phyloP scores from a whole-genome alignment of 2,329 filamentous ascomycete genomes.

The Whalleya microplaca region DNA sequence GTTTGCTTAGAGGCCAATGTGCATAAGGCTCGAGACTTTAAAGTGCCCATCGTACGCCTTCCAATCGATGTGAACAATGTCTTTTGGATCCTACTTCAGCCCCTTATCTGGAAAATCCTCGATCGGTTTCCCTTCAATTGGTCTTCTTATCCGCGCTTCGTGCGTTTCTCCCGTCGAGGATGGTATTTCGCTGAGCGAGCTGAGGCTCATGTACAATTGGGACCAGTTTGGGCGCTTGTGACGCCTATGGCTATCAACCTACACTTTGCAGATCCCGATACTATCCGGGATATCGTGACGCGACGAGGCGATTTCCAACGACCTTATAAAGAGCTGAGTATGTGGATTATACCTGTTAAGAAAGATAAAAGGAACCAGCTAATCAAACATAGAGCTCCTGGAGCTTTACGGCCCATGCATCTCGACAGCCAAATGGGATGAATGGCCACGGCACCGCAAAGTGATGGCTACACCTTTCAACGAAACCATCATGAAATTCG shows the following conservation, averaged over 20 bases:
- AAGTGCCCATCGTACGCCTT: conserved; percentile 28
- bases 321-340: conserved; percentile 25
- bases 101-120: conserved; percentile 24
- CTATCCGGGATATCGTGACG: conserved; percentile 26
- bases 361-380: neutral
- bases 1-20: conserved; percentile 28
- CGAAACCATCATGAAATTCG: conserved; percentile 33
- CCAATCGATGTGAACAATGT: conserved; percentile 29
- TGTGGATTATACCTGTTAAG: neutral
- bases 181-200: conserved; percentile 29
- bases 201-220: conserved; percentile 13
- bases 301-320: conserved; percentile 29
- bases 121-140: conserved; percentile 1
- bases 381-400: conserved; percentile 24
- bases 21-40: conserved; percentile 25
- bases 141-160: conserved; percentile 25
- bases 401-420: conserved; percentile 36
- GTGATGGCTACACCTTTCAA: conserved; percentile 34
- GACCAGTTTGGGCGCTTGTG: conserved; percentile 33
- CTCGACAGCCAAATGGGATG: conserved; percentile 33
- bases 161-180: conserved; percentile 30
- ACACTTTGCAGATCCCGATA: conserved; percentile 30
- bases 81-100: conserved; percentile 30
- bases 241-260: conserved; percentile 25
- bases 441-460: conserved; percentile 38